Base-by-base conservation (phyloP, 257 asterid genomes). In the Scutellaria baicalensis region DNA sequence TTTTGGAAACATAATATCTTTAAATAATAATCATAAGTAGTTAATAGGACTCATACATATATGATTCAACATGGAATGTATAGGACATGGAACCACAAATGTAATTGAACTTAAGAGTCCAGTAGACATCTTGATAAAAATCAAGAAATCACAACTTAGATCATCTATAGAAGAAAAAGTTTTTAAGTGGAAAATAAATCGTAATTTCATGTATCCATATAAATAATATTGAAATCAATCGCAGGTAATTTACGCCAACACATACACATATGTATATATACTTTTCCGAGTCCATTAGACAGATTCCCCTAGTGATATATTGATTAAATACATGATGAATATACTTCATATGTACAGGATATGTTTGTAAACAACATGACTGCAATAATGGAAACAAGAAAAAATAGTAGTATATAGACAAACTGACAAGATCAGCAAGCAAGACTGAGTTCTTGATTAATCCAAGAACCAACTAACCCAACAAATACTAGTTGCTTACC, bases 401-500 rank as follows among this genome's bases (percentile, higher is more conserved):
- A 13, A 58, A 27, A 68, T 48, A 49, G 20, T 14, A 66, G 17
- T 6, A 50, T 12, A 47, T 16, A 16, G 2, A 18, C 61, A 17
- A 8, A 45, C 50, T 69, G 47, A 11, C 39, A 57, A 36, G 35
- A 27, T 39, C 40, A 14, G 4, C 33, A 27, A 27, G 33, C 39
- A 8, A n/a, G 50, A 14, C 17, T 66, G 8, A 36, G 42, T 14
- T n/a, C 31, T 38, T 35, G 27, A 56, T 38, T 51, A 47, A 50
- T 40, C 72, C 17, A 20, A 21, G 18, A 55, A 23, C 17, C 48
- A 65, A 36, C 51, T 59, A 42, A 66, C 51, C 61, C 47, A 54
- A n/a, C 17, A 59, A 49, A 12, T 14, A 11, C 5, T 40, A 71
- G 68, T n/a, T 21, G 54, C 68, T 13, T 67, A 81, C 83, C 68